These are phyloP conservation scores for Aspergillus ruber DNA, from an alignment of 2,329 filamentous ascomycete species.

Conservation along the genomic window DNA sequence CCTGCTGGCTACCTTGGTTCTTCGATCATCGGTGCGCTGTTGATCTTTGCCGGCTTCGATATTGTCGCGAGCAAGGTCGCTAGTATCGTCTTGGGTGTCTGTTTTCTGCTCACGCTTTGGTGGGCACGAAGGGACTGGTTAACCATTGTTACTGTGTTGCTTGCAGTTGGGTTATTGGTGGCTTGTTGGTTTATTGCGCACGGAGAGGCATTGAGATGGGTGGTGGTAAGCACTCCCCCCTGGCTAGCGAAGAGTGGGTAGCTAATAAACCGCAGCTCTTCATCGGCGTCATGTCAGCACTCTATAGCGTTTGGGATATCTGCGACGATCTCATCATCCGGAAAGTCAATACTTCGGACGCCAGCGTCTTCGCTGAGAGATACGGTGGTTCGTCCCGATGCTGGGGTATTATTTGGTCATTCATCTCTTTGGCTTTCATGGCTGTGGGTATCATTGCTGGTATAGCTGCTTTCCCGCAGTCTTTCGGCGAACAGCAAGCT, in stretches of 20 bases:
- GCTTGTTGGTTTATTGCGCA: slow-evolving; percentile 76
- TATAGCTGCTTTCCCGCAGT: slow-evolving; percentile 68
- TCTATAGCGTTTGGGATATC: slow-evolving; percentile 81
- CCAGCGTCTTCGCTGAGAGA: slow-evolving; percentile 68
- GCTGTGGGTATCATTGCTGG: slow-evolving; percentile 66
- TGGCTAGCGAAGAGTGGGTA: neutral
- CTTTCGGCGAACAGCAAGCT: slow-evolving; percentile 60
- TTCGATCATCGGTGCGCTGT: slow-evolving; percentile 66
- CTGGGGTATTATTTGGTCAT: slow-evolving; percentile 73
- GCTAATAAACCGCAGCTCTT: slow-evolving; percentile 50
- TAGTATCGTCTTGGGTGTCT: slow-evolving; percentile 64
- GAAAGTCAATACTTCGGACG: slow-evolving; percentile 74
- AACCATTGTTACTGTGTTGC: slow-evolving; percentile 63
- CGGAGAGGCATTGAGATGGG: slow-evolving; percentile 65
- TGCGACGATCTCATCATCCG: slow-evolving; percentile 74
- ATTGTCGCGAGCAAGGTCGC: slow-evolving; percentile 76
- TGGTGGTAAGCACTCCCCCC: slow-evolving; percentile 49
- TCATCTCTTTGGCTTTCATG: slow-evolving; percentile 68
- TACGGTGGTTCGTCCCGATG: slow-evolving; percentile 75
- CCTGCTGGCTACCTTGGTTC: slow-evolving; percentile 74
- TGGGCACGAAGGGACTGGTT: slow-evolving; percentile 75
- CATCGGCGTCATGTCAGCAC: slow-evolving; percentile 73
- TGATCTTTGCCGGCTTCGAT: slow-evolving; percentile 75
- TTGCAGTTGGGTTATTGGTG: slow-evolving; percentile 64
- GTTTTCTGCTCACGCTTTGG: slow-evolving; percentile 73